Percentiles rank a stretch among this genome's conserved stretches.
These are phyloP conservation scores for Quercus cerris DNA, from an alignment of 306 rosid species.

Conservation along the genomic window DNA sequence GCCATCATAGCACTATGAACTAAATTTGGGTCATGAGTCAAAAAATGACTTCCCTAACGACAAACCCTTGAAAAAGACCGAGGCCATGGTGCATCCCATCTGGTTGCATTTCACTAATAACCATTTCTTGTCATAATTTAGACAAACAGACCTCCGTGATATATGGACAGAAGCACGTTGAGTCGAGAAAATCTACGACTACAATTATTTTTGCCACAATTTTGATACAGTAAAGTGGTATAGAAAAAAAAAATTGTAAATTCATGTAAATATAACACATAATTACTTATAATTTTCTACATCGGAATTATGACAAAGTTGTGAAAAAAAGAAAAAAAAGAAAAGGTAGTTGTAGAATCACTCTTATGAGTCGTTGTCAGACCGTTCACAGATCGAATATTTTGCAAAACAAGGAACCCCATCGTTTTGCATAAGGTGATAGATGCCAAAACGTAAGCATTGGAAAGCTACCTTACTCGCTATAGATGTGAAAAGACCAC, in stretches of 20 bases:
- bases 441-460: conserved; percentile 41
- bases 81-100: too few species aligned
- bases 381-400: conserved; percentile 8
- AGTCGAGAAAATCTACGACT: too few species aligned
- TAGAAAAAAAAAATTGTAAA: too few species aligned
- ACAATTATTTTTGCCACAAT: too few species aligned
- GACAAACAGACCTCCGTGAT: neutral
- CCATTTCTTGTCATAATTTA: neutral
- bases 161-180: neutral
- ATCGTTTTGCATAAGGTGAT: conserved; percentile 19
- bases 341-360: too few species aligned
- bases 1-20: neutral
- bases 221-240: too few species aligned
- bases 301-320: too few species aligned
- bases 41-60: neutral
- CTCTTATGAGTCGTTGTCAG: too few species aligned
- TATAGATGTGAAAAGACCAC: neutral
- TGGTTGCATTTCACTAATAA: too few species aligned
- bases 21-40: neutral
- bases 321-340: too few species aligned
- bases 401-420: neutral
- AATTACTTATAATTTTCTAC: too few species aligned
- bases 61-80: neutral
- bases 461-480: conserved; percentile 17
- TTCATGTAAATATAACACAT: too few species aligned